Conservation (phyloP, 2,329 filamentous ascomycete genomes). For the Simplicillium sp. region DNA sequence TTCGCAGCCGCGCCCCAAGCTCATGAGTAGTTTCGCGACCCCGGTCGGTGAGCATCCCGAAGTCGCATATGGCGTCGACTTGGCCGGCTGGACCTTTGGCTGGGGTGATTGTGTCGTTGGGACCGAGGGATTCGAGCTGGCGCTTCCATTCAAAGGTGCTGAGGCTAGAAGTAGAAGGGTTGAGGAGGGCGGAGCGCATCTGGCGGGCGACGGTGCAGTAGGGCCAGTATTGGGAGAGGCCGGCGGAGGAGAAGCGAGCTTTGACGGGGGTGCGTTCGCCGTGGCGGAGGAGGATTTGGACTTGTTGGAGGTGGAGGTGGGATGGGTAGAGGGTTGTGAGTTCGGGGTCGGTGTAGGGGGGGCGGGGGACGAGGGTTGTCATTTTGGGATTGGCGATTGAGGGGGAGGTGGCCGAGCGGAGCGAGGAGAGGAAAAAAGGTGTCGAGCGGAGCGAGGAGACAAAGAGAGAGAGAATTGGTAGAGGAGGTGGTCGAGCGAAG, state of each 20-base stretch:
- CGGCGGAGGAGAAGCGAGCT: constrained; percentile 75
- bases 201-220: constrained; percentile 75
- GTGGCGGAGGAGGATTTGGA: constrained; percentile 78
- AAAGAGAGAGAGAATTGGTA: too few species aligned
- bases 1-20: constrained; percentile 57
- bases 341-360: constrained; percentile 73
- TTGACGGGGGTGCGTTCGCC: constrained; percentile 78
- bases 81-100: constrained; percentile 59
- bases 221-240: constrained; percentile 67
- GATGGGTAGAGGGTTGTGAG: constrained; percentile 72
- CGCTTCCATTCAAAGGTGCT: constrained; percentile 52
- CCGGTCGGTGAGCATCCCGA: constrained; percentile 66
- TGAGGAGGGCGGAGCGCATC: constrained; percentile 46
- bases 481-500: background rate
- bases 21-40: constrained; percentile 63
- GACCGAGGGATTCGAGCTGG: constrained; percentile 73
- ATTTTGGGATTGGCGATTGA: constrained; percentile 39
- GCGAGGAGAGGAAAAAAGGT: background rate
- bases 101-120: constrained; percentile 58
- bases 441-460: too few species aligned
- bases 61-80: constrained; percentile 73
- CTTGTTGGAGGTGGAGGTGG: constrained; percentile 71
- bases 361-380: constrained; percentile 67
- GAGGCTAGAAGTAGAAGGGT: constrained; percentile 27
- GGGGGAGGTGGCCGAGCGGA: background rate